Percentiles rank a stretch among this genome's conserved stretches.
Evolutionary conservation across 2,329 filamentous ascomycete species (phyloP).

Genomic region (Paracorniculantispora psalliotae): DNA sequence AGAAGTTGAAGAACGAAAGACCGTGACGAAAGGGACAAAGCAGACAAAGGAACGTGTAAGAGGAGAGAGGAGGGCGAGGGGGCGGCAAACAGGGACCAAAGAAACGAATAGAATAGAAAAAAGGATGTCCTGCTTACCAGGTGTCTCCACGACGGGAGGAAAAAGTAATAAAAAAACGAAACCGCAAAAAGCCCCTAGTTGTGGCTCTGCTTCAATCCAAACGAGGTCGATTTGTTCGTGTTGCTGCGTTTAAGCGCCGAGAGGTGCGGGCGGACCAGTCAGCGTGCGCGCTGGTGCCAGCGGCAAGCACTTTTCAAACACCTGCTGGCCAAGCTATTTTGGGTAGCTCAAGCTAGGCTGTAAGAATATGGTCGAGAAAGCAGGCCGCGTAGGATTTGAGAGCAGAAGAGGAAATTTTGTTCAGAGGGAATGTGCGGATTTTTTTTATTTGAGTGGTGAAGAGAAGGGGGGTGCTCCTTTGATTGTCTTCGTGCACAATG

Average conservation of each 20-base stretch:
- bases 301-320: constrained; percentile 8
- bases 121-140: background rate
- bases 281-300: background rate
- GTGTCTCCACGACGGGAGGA: background rate
- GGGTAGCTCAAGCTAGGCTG: background rate
- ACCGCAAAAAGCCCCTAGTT: background rate
- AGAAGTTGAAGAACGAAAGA: background rate
- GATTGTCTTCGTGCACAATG: constrained; percentile 1
- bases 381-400: background rate
- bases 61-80: background rate
- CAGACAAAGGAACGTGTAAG: constrained; percentile 2
- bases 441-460: background rate
- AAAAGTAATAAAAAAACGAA: constrained; percentile 2
- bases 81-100: constrained; percentile 20
- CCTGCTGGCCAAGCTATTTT: constrained; percentile 3
- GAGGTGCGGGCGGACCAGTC: background rate
- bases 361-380: background rate
- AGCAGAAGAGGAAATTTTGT: background rate
- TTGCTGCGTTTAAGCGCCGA: constrained; percentile 13
- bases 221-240: constrained; percentile 10
- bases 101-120: background rate
- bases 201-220: constrained; percentile 1
- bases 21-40: background rate
- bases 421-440: background rate
- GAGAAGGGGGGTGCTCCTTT: background rate